phyloP scores from a whole-genome alignment of 305 asterid species.

The Solanum aculeatissimum region DNA sequence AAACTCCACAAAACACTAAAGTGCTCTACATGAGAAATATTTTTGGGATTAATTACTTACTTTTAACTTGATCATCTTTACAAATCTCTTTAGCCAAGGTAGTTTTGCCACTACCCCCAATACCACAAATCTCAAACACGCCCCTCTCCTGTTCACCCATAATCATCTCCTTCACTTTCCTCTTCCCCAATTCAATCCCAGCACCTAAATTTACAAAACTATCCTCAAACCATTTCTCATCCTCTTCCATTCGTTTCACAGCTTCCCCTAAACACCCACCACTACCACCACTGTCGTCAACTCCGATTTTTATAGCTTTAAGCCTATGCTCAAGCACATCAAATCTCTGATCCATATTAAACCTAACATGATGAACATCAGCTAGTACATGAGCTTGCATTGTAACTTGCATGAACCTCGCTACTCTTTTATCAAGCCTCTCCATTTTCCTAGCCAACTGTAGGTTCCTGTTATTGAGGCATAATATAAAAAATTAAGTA shows the following conservation, averaged over 20 bases:
- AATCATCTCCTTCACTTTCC: conserved; percentile 66
- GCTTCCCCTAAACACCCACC: conserved; percentile 54
- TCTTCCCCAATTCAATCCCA: conserved; percentile 66
- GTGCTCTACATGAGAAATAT: not conserved
- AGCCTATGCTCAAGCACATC: conserved; percentile 63
- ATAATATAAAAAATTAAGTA: not conserved
- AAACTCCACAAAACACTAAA: not conserved
- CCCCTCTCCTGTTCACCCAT: conserved; percentile 16
- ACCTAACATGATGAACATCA: conserved; percentile 72
- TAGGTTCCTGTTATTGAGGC: conserved; percentile 14
- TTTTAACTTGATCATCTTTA: conserved; percentile 50
- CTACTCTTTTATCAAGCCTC: conserved; percentile 51
- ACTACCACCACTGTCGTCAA: conserved; percentile 19
- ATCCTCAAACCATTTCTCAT: conserved; percentile 52
- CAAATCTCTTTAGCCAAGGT: conserved; percentile 85
- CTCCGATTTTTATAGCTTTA: conserved; percentile 67
- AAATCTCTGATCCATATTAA: conserved; percentile 55
- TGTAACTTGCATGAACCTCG: conserved; percentile 44
- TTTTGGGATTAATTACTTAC: conserved; percentile 21
- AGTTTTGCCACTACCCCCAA: conserved; percentile 91
- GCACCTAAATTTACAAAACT: conserved; percentile 49
- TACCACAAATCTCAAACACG: conserved; percentile 71
- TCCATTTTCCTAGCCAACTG: conserved; percentile 66
- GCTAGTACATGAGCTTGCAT: conserved; percentile 79
- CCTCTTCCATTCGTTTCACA: conserved; percentile 61